Base-by-base conservation (phyloP, 257 asterid species). In the Scutellaria minor region DNA sequence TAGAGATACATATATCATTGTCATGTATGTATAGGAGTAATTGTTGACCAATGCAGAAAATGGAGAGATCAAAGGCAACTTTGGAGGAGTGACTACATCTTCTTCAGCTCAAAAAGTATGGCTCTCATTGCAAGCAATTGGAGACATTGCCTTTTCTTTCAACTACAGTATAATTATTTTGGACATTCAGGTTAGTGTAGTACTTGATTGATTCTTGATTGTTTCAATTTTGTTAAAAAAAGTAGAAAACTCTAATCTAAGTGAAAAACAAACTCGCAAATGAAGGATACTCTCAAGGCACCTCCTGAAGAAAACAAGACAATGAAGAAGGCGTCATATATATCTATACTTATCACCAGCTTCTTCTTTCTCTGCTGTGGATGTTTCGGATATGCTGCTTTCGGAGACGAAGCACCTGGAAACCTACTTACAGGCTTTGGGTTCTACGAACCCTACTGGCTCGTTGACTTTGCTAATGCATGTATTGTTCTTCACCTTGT, bases 401-500 rank as follows among this genome's bases (percentile, higher is more conserved):
- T 90, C 9, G 96, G 95, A 8, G 41, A 71, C 46, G 69, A 82
- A 48, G 79, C 89, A 20, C 96, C 92, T 0, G 91, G 95, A 52
- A 90, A 90, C 75, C 85, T 90, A 74, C 73, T 88, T 78, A 85
- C 90, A 0, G 96, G 96, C 11, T 88, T 88, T 15, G 92, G 92
- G 69, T 90, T 90, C 81, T 87, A 84, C 5, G 92, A 90, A 56
- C 96, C 96, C 0, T 90, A 77, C 69, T 90, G 96, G 96, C 92
- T 90, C 5, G 82, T 90, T 18, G 88, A 87, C 64, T 22, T 87
- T 14, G 96, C 94, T 12, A 87, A 90, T 65, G 88, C 85, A 0
- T 86, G 94, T 39, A 79, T 90, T 18, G 80, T 90, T 81, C 83
- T 90, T 46, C 92, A 90, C 83, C 87, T 90, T 4, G 84, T 90